Evolutionary conservation across 257 asterid genomes (phyloP).

Genomic region (Fraxinus americana): DNA sequence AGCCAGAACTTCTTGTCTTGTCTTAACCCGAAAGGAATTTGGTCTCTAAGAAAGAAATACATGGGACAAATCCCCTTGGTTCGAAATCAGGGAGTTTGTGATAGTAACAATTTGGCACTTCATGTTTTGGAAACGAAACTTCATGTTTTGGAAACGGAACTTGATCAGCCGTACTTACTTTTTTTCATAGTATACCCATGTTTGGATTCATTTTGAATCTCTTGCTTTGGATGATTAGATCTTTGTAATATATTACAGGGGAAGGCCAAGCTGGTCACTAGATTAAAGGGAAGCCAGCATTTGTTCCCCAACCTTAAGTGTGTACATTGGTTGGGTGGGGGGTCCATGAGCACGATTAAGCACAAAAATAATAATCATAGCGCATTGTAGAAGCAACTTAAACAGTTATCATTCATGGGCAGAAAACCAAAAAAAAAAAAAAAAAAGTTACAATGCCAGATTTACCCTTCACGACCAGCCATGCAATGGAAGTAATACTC

Average conservation of each 20-base stretch:
- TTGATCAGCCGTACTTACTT: too few species aligned
- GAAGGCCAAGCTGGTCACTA: background rate
- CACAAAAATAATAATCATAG: background rate
- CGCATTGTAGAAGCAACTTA: slow-evolving; percentile 9
- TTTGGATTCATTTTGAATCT: too few species aligned
- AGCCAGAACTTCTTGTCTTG: background rate
- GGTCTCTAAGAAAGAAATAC: background rate
- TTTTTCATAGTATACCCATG: too few species aligned
- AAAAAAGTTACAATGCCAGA: slow-evolving; percentile 13
- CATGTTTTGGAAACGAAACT: too few species aligned
- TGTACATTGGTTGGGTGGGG: background rate
- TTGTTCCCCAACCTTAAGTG: background rate
- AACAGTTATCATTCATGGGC: background rate
- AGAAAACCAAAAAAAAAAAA: slow-evolving; percentile 20
- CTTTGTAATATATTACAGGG: background rate
- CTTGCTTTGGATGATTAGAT: too few species aligned
- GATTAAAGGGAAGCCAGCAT: background rate
- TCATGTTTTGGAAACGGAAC: too few species aligned
- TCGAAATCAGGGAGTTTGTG: background rate
- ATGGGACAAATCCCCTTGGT: background rate
- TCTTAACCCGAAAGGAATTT: background rate
- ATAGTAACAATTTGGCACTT: background rate
- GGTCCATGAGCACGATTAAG: background rate
- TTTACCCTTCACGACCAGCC: slow-evolving; percentile 99
- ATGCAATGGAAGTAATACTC: slow-evolving; percentile 98